A percentile compares a stretch with the other conserved stretches of the same genome.
phyloP scores from a whole-genome alignment of 345 rosid species.

The Trapa incisa region DNA sequence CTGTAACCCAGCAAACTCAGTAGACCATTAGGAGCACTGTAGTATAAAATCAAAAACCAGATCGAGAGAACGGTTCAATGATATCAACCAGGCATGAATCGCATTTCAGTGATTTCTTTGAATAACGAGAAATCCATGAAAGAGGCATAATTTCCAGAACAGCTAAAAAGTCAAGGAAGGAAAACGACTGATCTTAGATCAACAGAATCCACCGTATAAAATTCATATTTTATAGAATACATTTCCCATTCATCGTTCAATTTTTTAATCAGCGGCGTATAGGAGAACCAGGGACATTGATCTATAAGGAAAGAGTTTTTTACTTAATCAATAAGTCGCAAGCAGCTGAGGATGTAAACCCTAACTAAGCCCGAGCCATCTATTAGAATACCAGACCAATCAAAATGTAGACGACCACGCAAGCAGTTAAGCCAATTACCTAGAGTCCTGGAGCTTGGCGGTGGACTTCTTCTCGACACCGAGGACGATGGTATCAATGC shows the following conservation, averaged over 20 bases:
- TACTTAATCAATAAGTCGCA: background rate
- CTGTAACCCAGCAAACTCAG: background rate
- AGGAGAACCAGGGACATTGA: background rate
- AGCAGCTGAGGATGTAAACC: background rate
- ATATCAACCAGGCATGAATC: no score
- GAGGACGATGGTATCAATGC: conserved; percentile 70
- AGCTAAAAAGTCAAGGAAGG: background rate
- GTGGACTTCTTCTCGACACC: conserved; percentile 94
- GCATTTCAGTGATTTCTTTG: no score
- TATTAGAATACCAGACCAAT: conserved; percentile 3
- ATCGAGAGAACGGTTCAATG: background rate
- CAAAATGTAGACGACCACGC: background rate
- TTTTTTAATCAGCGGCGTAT: no score
- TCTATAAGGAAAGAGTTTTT: background rate
- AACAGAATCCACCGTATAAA: background rate
- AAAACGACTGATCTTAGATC: background rate
- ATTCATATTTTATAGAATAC: background rate
- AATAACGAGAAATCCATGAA: no score
- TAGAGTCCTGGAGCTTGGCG: conserved; percentile 88
- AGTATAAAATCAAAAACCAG: background rate
- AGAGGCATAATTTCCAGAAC: no score
- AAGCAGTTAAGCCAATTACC: conserved; percentile 15
- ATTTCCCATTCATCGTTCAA: background rate
- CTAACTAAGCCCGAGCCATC: background rate
- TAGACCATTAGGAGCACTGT: background rate